These are phyloP conservation scores for Rutstroemia sp. DNA, from an alignment of 2,329 filamentous ascomycete genomes.

Conservation along the genomic window DNA sequence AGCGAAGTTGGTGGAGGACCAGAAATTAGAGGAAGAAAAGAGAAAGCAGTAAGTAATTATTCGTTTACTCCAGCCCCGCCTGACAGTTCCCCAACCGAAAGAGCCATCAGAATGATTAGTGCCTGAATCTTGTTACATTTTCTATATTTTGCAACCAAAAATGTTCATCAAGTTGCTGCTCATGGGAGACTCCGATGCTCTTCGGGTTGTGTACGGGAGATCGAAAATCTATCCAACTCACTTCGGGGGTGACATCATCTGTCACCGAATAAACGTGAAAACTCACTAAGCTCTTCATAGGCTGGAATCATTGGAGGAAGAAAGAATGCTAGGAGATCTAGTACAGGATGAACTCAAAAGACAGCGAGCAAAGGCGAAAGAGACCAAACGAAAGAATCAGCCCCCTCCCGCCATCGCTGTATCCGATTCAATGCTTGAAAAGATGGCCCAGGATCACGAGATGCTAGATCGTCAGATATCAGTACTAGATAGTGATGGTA, in stretches of 20 bases:
- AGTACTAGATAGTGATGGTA: slow-evolving; percentile 55
- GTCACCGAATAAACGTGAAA: neutral
- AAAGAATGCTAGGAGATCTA: slow-evolving; percentile 61
- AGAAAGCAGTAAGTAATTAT: slow-evolving; percentile 30
- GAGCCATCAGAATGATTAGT: no score
- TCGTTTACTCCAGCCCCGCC: neutral
- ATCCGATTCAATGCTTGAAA: slow-evolving; percentile 16
- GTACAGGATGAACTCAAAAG: slow-evolving; percentile 65
- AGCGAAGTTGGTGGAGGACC: slow-evolving; percentile 46
- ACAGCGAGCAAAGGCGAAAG: slow-evolving; percentile 55
- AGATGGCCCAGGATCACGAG: slow-evolving; percentile 27
- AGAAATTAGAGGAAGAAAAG: slow-evolving; percentile 39
- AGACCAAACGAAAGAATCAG: slow-evolving; percentile 55
- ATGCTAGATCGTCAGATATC: slow-evolving; percentile 56
- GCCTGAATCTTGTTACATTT: no score
- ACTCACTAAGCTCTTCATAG: neutral
- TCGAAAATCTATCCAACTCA: no score
- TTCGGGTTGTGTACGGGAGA: no score
- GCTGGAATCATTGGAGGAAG: slow-evolving; percentile 7
- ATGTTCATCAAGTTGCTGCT: no score
- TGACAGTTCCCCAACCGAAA: no score
- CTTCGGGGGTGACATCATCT: no score
- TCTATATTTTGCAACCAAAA: no score
- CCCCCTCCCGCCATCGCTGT: slow-evolving; percentile 26
- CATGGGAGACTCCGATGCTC: no score